Percentiles rank a stretch among this genome's conserved stretches.
phyloP scores from a whole-genome alignment of 257 asterid species.

The Forsythia viridissima region DNA sequence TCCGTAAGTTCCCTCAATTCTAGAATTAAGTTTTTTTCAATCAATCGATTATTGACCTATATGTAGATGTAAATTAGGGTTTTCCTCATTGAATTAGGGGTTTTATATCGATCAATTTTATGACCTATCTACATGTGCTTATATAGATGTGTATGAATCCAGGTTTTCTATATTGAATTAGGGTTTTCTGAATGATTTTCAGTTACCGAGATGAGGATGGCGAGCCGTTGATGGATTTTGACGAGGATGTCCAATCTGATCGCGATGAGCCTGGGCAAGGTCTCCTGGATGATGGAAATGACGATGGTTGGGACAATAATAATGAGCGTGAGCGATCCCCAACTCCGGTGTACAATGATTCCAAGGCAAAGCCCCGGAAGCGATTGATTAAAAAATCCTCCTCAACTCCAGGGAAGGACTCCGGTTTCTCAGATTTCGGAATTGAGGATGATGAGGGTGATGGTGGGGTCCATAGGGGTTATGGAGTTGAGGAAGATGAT shows the following conservation, averaged over 20 bases:
- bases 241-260: constrained; percentile 70
- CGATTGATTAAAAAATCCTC: constrained; percentile 71
- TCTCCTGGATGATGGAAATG: constrained; percentile 47
- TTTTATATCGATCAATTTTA: constrained; percentile 7
- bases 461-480: constrained; percentile 28
- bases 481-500: constrained; percentile 35
- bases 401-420: constrained; percentile 22
- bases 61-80: background rate
- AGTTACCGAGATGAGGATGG: constrained; percentile 81
- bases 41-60: background rate
- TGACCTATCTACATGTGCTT: background rate
- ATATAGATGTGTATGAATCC: constrained; percentile 4
- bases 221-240: constrained; percentile 88
- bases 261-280: constrained; percentile 51
- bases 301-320: constrained; percentile 40
- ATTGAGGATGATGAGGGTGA: constrained; percentile 57
- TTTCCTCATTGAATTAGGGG: constrained; percentile 10
- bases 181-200: constrained; percentile 11
- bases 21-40: constrained; percentile 19
- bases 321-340: constrained; percentile 55
- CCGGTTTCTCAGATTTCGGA: constrained; percentile 47
- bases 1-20: constrained; percentile 48
- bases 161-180: constrained; percentile 16
- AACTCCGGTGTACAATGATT: constrained; percentile 64
- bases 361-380: constrained; percentile 70